Evolutionary conservation across 306 rosid genomes (phyloP).

Genomic region (Rubus parviflorus): DNA sequence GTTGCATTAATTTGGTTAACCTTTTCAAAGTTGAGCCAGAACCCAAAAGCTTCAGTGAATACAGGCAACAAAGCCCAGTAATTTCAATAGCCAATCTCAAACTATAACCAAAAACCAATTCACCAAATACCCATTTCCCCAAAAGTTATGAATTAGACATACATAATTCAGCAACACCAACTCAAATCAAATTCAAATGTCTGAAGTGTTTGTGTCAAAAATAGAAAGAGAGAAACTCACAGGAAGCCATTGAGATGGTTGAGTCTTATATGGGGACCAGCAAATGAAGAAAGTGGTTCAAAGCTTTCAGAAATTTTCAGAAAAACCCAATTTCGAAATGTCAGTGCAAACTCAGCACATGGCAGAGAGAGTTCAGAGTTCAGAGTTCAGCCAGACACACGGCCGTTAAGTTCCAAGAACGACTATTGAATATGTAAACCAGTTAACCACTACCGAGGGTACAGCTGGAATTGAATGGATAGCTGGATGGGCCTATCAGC

Average conservation of each 20-base stretch:
- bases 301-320: background rate
- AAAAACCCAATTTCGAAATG: slow-evolving; percentile 1
- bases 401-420: slow-evolving; percentile 15
- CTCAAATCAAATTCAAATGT: slow-evolving; percentile 1
- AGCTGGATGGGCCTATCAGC: background rate
- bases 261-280: slow-evolving; percentile 2
- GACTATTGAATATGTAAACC: background rate
- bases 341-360: background rate
- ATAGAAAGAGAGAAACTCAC: slow-evolving; percentile 44
- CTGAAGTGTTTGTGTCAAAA: background rate
- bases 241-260: slow-evolving; percentile 55
- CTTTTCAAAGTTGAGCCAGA: background rate
- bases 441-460: background rate
- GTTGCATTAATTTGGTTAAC: background rate
- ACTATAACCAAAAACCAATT: background rate
- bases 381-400: background rate
- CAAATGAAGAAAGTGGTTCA: slow-evolving; percentile 7
- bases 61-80: background rate
- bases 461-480: slow-evolving; percentile 1
- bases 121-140: slow-evolving; percentile 11
- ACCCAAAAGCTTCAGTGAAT: background rate
- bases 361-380: background rate
- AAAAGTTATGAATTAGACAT: slow-evolving; percentile 5
- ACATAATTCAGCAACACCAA: background rate
- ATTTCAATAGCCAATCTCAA: slow-evolving; percentile 13